Evolutionary conservation across 169 alveolate genomes (phyloP).

Genomic region (Cyclospora cayetanensis): DNA sequence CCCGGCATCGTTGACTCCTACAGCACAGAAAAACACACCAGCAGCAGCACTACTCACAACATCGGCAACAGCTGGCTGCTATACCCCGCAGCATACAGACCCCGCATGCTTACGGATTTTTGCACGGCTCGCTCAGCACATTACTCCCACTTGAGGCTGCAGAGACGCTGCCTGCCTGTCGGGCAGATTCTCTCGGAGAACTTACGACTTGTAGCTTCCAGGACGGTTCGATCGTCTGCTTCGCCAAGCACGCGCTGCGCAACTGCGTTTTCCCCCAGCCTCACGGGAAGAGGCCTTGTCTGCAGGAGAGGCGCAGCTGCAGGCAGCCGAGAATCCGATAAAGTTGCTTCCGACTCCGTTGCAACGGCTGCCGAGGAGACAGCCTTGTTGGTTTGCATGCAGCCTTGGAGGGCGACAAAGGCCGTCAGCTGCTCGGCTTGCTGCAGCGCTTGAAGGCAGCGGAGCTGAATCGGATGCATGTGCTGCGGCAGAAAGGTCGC

Average conservation of each 20-base stretch:
- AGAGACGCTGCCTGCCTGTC: background rate
- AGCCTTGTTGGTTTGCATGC: too few species aligned
- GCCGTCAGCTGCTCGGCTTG: constrained; percentile 19
- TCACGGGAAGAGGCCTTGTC: background rate
- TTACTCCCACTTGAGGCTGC: background rate
- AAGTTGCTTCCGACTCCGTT: background rate
- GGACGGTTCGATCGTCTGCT: background rate
- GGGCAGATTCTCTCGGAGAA: background rate
- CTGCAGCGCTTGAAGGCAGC: constrained; percentile 17
- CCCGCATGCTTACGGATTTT: too few species aligned
- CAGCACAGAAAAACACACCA: background rate
- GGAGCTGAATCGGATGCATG: background rate
- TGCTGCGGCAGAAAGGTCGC: background rate
- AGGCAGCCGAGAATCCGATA: background rate
- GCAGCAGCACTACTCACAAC: background rate
- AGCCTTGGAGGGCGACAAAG: background rate
- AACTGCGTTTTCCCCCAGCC: background rate
- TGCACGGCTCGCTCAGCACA: too few species aligned
- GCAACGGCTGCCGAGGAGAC: too few species aligned
- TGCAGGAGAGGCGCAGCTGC: background rate
- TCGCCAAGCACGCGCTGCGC: background rate
- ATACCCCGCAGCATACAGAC: too few species aligned
- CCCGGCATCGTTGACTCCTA: background rate
- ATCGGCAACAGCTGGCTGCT: background rate
- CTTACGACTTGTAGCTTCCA: background rate